phyloP scores from a whole-genome alignment of 495 filamentous ascomycete genomes.

The Trichocladium antarcticum region DNA sequence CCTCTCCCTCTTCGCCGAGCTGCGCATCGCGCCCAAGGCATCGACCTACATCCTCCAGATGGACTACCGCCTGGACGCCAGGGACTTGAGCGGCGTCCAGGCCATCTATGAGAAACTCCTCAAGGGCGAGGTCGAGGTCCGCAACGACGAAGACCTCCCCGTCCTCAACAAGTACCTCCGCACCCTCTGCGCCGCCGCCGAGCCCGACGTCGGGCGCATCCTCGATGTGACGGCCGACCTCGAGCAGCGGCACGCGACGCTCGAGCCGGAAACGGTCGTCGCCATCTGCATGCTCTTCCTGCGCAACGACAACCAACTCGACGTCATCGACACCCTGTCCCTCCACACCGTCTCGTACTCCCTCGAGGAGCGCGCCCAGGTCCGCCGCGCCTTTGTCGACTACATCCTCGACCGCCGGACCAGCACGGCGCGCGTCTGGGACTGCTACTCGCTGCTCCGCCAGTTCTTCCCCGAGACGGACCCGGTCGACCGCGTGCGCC shows the following conservation, averaged over 20 bases:
- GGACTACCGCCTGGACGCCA: slow-evolving; percentile 56
- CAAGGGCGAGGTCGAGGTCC: slow-evolving; percentile 33
- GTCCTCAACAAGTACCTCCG: slow-evolving; percentile 67
- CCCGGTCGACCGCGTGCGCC: slow-evolving; percentile 46
- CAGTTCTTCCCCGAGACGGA: slow-evolving; percentile 67
- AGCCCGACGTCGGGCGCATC: slow-evolving; percentile 51
- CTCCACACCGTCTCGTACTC: slow-evolving; percentile 53
- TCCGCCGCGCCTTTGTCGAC: slow-evolving; percentile 52
- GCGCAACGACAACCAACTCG: slow-evolving; percentile 56
- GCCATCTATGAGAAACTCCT: slow-evolving; percentile 50
- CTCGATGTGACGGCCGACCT: slow-evolving; percentile 65
- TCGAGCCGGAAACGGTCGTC: slow-evolving; percentile 62
- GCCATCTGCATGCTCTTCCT: slow-evolving; percentile 61
- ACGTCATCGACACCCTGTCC: slow-evolving; percentile 67
- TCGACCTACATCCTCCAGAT: slow-evolving; percentile 63
- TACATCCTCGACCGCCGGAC: slow-evolving; percentile 53
- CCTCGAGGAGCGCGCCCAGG: slow-evolving; percentile 47
- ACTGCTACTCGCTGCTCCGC: slow-evolving; percentile 65
- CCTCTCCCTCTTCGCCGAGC: slow-evolving; percentile 48
- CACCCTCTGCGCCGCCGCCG: slow-evolving; percentile 48
- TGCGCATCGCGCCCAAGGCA: slow-evolving; percentile 51
- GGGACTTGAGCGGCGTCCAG: slow-evolving; percentile 56
- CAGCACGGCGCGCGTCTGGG: slow-evolving; percentile 59
- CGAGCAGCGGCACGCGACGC: slow-evolving; percentile 52
- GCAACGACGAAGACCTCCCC: slow-evolving; percentile 46